Evolutionary conservation across 169 alveolate genomes (phyloP).

Genomic region (Perkinsus olseni): DNA sequence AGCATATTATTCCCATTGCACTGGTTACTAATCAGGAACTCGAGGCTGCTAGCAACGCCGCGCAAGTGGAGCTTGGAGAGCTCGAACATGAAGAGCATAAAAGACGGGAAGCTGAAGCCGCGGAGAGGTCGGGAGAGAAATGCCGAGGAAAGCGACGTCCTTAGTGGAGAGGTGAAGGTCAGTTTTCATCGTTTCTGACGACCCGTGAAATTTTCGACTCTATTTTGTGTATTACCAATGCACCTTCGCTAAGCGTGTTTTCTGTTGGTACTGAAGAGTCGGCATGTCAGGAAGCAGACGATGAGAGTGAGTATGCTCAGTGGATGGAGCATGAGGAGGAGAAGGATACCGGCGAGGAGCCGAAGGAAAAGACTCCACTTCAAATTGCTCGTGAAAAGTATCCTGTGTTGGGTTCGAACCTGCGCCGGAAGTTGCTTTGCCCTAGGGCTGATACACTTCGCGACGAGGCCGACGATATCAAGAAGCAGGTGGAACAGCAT

Average conservation of each 20-base stretch:
- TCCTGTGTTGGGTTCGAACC: neutral
- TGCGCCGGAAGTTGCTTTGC: neutral
- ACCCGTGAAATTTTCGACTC: no score
- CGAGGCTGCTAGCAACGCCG: neutral
- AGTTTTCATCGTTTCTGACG: no score
- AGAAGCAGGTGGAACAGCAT: neutral
- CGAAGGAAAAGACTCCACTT: neutral
- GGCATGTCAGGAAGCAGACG: neutral
- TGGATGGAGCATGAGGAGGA: neutral
- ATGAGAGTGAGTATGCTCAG: neutral
- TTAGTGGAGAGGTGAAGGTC: neutral
- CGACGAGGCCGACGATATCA: neutral
- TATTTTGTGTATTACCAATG: no score
- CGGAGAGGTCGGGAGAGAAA: neutral
- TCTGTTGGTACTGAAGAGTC: neutral
- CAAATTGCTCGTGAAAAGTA: neutral
- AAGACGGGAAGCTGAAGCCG: neutral
- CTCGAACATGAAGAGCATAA: neutral
- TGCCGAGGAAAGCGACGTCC: neutral
- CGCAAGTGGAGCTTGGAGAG: neutral
- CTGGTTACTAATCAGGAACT: no score
- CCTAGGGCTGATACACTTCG: neutral
- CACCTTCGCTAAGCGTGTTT: no score
- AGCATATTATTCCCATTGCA: no score
- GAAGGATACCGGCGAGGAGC: neutral